These are phyloP conservation scores for Fraxinus greggii DNA, from an alignment of 305 asterid genomes.

Conservation along the genomic window DNA sequence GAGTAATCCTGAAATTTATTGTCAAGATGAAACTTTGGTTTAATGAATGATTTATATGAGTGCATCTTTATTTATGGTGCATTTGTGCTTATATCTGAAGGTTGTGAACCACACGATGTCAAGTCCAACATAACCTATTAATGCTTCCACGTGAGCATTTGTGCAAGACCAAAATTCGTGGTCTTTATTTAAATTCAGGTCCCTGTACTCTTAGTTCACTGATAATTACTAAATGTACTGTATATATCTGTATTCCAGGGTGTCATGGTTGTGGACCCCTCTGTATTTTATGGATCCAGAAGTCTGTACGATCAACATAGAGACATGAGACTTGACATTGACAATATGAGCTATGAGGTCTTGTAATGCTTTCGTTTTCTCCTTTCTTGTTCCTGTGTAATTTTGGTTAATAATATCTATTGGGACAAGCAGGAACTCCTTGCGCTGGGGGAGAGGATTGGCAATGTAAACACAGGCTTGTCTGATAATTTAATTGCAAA, in stretches of 20 bases:
- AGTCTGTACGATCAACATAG: constrained; percentile 61
- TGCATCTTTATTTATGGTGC: background rate
- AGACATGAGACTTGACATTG: constrained; percentile 84
- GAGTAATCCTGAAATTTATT: background rate
- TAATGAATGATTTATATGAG: background rate
- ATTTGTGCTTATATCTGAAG: background rate
- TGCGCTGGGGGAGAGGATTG: constrained; percentile 86
- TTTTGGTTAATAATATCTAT: constrained; percentile 5
- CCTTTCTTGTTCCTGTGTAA: background rate
- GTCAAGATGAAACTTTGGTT: background rate
- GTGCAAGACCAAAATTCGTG: background rate
- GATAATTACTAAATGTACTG: background rate
- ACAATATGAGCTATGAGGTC: constrained; percentile 89
- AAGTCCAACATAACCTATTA: background rate
- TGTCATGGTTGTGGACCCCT: constrained; percentile 39
- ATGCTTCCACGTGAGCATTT: background rate
- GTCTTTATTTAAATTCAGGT: background rate
- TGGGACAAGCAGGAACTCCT: constrained; percentile 64
- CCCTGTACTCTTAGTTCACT: background rate
- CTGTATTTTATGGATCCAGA: constrained; percentile 59
- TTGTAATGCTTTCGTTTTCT: constrained; percentile 1
- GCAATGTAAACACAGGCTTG: constrained; percentile 80
- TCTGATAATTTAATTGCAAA: constrained; percentile 53
- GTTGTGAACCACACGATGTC: background rate
- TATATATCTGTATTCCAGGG: constrained; percentile 46